phyloP scores from a whole-genome alignment of 805 yeast genomes.

The Candida suzukii region DNA sequence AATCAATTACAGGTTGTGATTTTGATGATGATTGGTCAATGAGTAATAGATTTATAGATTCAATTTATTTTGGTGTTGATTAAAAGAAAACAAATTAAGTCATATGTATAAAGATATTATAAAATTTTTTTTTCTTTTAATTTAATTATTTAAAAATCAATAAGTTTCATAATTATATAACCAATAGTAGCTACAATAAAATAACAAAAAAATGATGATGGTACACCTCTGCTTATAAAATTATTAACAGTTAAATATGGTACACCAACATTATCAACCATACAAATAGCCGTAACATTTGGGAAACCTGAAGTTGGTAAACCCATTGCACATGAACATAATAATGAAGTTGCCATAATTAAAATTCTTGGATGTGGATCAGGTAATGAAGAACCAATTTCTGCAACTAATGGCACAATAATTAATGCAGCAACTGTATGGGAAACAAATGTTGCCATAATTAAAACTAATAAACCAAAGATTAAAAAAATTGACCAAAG shows the following conservation, averaged over 20 bases:
- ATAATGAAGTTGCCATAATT: slow-evolving; percentile 54
- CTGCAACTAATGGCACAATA: slow-evolving; percentile 82
- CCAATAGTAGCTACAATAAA: slow-evolving; percentile 72
- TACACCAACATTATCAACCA: slow-evolving; percentile 87
- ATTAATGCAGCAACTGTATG: slow-evolving; percentile 97
- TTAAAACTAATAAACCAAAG: slow-evolving; percentile 75
- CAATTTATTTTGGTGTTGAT: slow-evolving; percentile 68
- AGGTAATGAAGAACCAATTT: slow-evolving; percentile 70
- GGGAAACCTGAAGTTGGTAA: slow-evolving; percentile 97
- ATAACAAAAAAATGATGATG: slow-evolving; percentile 74
- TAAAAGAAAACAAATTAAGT: slow-evolving; percentile 1
- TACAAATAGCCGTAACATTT: slow-evolving; percentile 92
- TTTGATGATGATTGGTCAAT: slow-evolving; percentile 51
- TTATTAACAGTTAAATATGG: slow-evolving; percentile 82
- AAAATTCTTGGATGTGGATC: slow-evolving; percentile 82
- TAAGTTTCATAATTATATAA: slow-evolving; percentile 56
- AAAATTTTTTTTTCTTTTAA: too few relatives aligned
- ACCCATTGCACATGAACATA: slow-evolving; percentile 97
- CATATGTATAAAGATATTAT: background rate
- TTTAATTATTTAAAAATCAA: slow-evolving; percentile 33
- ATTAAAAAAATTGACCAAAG: slow-evolving; percentile 66
- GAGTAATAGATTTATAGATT: slow-evolving; percentile 63
- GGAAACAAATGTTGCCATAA: slow-evolving; percentile 90
- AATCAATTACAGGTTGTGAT: background rate
- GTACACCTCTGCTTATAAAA: slow-evolving; percentile 87